Conservation (phyloP, 2,329 filamentous ascomycete species). For the Beauveria asiatica region DNA sequence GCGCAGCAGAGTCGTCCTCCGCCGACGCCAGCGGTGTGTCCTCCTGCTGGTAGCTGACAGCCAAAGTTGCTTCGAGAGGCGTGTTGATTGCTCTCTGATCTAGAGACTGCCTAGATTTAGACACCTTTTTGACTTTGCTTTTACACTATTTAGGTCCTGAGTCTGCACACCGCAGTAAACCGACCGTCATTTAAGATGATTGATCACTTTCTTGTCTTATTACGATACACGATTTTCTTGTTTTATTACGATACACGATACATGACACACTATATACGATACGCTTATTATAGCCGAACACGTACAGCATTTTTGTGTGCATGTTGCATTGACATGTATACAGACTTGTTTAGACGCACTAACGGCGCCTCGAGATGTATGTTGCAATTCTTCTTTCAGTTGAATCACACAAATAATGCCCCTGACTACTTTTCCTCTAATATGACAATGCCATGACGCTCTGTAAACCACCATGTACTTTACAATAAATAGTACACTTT, state of each 20-base stretch:
- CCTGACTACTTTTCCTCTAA: background rate
- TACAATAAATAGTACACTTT: constrained; percentile 8
- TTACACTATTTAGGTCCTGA: background rate
- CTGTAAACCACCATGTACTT: background rate
- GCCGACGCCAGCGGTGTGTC: too few relatives aligned
- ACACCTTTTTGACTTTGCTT: background rate
- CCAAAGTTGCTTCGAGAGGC: too few relatives aligned
- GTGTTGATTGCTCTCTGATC: too few relatives aligned
- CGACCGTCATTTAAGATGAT: background rate
- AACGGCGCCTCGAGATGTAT: too few relatives aligned
- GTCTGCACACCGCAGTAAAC: background rate
- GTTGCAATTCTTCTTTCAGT: too few relatives aligned
- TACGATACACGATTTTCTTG: background rate
- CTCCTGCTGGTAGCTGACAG: too few relatives aligned
- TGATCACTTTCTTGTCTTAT: background rate
- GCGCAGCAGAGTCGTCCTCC: background rate
- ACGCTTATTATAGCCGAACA: too few relatives aligned
- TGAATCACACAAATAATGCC: too few relatives aligned
- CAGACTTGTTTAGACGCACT: too few relatives aligned
- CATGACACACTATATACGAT: too few relatives aligned
- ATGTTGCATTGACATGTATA: too few relatives aligned
- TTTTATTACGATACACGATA: background rate
- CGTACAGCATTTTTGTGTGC: too few relatives aligned
- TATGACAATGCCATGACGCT: constrained; percentile 10
- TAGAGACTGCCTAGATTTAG: background rate